Evolutionary conservation across 345 rosid species (phyloP).

Genomic region (Brassica rapa): DNA sequence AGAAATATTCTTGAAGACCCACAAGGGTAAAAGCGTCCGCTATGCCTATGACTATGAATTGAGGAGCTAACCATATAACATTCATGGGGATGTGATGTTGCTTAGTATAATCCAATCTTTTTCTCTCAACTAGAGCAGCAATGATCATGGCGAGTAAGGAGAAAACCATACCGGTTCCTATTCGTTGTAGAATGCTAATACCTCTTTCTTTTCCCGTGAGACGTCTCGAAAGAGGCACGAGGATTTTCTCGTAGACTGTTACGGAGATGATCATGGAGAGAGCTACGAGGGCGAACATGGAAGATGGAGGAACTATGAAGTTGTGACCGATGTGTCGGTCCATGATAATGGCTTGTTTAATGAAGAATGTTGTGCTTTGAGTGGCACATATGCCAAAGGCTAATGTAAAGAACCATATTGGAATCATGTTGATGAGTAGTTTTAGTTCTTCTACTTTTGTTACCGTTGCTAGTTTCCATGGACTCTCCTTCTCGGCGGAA

Average conservation of each 20-base stretch:
- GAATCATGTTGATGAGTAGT: constrained; percentile 82
- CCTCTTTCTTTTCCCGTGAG: constrained; percentile 52
- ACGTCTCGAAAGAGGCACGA: constrained; percentile 46
- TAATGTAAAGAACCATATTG: constrained; percentile 77
- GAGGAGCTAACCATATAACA: constrained; percentile 57
- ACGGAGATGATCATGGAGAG: constrained; percentile 48
- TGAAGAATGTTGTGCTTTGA: constrained; percentile 81
- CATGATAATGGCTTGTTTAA: constrained; percentile 73
- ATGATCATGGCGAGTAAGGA: constrained; percentile 42
- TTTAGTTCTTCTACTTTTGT: constrained; percentile 86
- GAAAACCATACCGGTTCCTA: constrained; percentile 55
- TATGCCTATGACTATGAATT: constrained; percentile 46
- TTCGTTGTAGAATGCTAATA: constrained; percentile 50
- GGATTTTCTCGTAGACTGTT: constrained; percentile 49
- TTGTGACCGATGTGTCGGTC: constrained; percentile 44
- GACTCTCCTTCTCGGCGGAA: constrained; percentile 48
- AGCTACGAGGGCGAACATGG: constrained; percentile 42
- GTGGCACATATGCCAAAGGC: constrained; percentile 80
- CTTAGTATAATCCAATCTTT: constrained; percentile 39
- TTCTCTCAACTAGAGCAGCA: constrained; percentile 52
- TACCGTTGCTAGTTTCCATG: constrained; percentile 80
- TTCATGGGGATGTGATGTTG: constrained; percentile 36
- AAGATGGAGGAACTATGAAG: constrained; percentile 53
- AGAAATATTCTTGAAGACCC: constrained; percentile 70
- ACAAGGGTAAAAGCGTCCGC: constrained; percentile 61